phyloP scores from a whole-genome alignment of 306 rosid genomes.

The Crotalaria pallida region DNA sequence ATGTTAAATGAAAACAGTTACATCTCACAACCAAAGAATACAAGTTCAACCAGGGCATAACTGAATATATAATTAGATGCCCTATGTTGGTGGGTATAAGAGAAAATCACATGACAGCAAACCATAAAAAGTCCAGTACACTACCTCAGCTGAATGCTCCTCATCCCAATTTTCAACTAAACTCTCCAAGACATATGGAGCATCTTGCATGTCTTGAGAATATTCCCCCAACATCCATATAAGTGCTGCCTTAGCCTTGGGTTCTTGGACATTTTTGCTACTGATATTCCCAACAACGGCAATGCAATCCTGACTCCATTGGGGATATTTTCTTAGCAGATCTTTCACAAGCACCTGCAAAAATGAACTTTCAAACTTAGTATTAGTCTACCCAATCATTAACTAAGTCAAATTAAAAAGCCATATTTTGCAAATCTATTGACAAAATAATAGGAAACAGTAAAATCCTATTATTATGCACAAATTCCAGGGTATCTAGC shows the following conservation, averaged over 20 bases:
- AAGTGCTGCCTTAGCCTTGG: constrained; percentile 98
- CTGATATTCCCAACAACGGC: constrained; percentile 99
- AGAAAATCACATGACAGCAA: background rate
- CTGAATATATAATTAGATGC: background rate
- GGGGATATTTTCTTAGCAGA: constrained; percentile 94
- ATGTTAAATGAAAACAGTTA: background rate
- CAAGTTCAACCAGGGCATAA: background rate
- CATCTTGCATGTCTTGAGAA: constrained; percentile 94
- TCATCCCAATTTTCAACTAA: constrained; percentile 94
- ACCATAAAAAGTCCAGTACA: constrained; percentile 1
- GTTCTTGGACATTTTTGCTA: constrained; percentile 95
- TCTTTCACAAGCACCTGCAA: constrained; percentile 96
- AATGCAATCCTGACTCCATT: constrained; percentile 99
- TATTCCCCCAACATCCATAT: constrained; percentile 99
- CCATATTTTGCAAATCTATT: background rate
- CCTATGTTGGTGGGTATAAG: background rate
- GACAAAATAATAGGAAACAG: constrained; percentile 12
- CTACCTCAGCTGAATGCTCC: constrained; percentile 91
- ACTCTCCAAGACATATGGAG: constrained; percentile 87
- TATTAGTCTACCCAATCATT: constrained; percentile 10
- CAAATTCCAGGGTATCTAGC: constrained; percentile 12
- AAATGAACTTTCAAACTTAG: constrained; percentile 30
- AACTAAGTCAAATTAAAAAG: constrained; percentile 4
- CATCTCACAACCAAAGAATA: background rate
- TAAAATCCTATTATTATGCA: background rate